Evolutionary conservation across 23 red algal species (phyloP), one percentile per base, ranked within the genome.

Genomic region (Gracilariopsis chorda): DNA sequence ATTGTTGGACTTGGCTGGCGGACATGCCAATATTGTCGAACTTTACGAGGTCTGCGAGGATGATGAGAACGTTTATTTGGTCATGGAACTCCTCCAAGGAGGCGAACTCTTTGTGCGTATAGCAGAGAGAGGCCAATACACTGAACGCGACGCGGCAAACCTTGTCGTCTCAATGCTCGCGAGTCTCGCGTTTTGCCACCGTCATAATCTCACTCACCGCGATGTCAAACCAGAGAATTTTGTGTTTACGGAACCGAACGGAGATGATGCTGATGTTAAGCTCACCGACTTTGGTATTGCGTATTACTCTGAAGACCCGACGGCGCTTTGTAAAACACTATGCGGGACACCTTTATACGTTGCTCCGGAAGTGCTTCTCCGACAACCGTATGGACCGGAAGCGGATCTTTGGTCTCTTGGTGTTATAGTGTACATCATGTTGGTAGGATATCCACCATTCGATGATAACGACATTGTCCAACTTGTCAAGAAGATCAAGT

Each of bases 141-240:
- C 95, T 25, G 95, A 97, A 74, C 77, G 85, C 49, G 87, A 97
- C 39, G 90, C 90, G 21, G 85, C 90, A 6, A 90, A 80, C 20
- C 48, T 97, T 29, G 84, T 90, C 36, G 82, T 82, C 1, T 75
- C 71, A 42, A 97, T 97, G 95, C 60, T 97, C 41, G 69, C 85
- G 34, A 81, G 80, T 81, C 65, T 98, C 12, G 78, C 71, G 0
- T 88, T 53, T 69, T 98, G 95, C 74, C 95, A 98, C 70, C 69
- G 83, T 30, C 78, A 80, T 34, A 84, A 88, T 35, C 84, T 98
- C 49, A 79, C 88, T 33, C 95, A 98, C 44, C 90, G 95, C 17
- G 95, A 98, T 57, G 73, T 98, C 21, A 98, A 98, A 67, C 95
- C 95, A 32, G 95, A 98, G 24, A 98, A 98, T 51, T 98, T 94